phyloP scores from a whole-genome alignment of 2,329 filamentous ascomycete genomes.

The Tolypocladium nubicola region DNA sequence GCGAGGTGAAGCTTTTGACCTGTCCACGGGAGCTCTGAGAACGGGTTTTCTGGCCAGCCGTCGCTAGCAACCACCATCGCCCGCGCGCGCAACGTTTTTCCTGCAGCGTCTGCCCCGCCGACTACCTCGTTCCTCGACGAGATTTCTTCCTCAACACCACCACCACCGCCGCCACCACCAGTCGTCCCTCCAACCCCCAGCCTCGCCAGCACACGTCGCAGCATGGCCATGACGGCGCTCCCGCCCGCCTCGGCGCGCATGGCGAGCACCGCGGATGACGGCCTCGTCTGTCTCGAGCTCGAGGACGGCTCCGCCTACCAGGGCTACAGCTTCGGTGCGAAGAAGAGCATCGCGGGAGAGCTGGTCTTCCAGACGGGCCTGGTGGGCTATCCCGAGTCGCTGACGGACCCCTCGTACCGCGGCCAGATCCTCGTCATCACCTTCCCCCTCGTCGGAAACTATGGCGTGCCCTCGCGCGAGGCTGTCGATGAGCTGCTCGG shows the following conservation, averaged over 20 bases:
- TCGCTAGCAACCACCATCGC: slow-evolving; percentile 19
- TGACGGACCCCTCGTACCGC: slow-evolving; percentile 79
- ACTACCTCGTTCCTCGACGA: background rate
- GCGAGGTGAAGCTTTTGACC: slow-evolving; percentile 25
- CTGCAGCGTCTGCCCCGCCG: slow-evolving; percentile 18
- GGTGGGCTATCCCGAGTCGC: slow-evolving; percentile 95
- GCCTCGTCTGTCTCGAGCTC: slow-evolving; percentile 78
- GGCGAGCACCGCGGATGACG: slow-evolving; percentile 40
- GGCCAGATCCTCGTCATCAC: slow-evolving; percentile 95
- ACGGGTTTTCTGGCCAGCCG: slow-evolving; percentile 25
- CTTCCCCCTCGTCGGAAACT: slow-evolving; percentile 92
- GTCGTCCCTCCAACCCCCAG: background rate
- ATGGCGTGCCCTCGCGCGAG: slow-evolving; percentile 85
- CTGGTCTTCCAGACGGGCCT: slow-evolving; percentile 99
- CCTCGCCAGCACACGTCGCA: background rate
- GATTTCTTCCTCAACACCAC: background rate
- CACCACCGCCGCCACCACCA: background rate
- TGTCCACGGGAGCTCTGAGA: slow-evolving; percentile 25
- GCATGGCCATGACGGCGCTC: slow-evolving; percentile 24
- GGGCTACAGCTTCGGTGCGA: slow-evolving; percentile 91
- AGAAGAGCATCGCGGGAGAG: slow-evolving; percentile 91
- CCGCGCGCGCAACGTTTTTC: slow-evolving; percentile 9
- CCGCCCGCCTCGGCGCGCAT: slow-evolving; percentile 53
- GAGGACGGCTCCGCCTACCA: slow-evolving; percentile 86
- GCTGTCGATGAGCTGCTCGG: slow-evolving; percentile 74